Conservation (phyloP, 148 eudicot genomes). For the Persicaria maculosa region DNA sequence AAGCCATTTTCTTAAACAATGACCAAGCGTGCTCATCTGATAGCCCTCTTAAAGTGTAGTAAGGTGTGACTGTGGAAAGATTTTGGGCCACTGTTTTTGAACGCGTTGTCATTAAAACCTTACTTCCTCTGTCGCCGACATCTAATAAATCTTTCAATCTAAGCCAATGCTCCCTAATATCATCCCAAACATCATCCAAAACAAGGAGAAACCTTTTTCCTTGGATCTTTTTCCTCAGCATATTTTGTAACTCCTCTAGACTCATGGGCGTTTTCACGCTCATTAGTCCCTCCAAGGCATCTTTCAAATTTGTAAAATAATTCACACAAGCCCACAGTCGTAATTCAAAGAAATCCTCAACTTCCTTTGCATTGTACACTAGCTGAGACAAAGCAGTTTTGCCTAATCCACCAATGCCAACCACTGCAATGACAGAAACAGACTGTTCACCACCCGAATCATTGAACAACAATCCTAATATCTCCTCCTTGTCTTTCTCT, state of each 20-base stretch:
- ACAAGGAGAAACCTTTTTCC: background rate
- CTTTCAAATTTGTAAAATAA: conserved; percentile 17
- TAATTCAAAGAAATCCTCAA: conserved; percentile 8
- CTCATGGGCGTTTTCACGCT: conserved; percentile 14
- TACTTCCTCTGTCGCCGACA: conserved; percentile 17
- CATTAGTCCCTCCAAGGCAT: conserved; percentile 11
- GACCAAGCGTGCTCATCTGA: conserved; percentile 22
- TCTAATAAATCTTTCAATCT: conserved; percentile 11
- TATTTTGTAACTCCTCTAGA: background rate
- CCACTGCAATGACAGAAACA: conserved; percentile 7
- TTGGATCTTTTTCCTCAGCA: conserved; percentile 10
- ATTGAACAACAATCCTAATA: background rate
- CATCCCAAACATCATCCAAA: conserved; percentile 26
- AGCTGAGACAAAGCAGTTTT: conserved; percentile 23
- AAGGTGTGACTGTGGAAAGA: conserved; percentile 11
- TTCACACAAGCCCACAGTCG: conserved; percentile 24
- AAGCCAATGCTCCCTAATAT: conserved; percentile 17
- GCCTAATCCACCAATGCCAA: conserved; percentile 28
- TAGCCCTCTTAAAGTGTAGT: conserved; percentile 18
- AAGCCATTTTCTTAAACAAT: conserved; percentile 20
- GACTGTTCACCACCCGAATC: background rate
- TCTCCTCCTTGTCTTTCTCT: background rate
- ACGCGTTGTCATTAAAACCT: conserved; percentile 30
- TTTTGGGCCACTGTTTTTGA: conserved; percentile 16
- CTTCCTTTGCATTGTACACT: background rate